A percentile compares a stretch with the other conserved stretches of the same genome.
These are phyloP conservation scores for Penicillium parvum DNA, from an alignment of 495 filamentous ascomycete species.

Conservation along the genomic window DNA sequence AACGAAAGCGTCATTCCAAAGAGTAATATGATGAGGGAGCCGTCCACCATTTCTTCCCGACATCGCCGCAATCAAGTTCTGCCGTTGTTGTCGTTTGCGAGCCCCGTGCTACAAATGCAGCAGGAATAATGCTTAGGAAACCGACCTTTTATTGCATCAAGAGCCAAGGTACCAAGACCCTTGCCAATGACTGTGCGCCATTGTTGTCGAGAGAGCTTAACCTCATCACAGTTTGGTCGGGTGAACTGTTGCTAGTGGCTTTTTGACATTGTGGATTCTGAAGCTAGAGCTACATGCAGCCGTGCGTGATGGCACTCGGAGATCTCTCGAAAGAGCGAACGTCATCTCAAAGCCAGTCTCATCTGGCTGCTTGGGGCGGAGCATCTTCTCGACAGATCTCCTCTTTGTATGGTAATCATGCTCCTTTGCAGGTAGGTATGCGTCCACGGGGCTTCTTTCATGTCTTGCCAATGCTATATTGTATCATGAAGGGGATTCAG, in stretches of 20 bases:
- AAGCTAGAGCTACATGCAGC: slow-evolving; percentile 29
- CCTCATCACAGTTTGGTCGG: slow-evolving; percentile 23
- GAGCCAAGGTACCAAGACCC: slow-evolving; percentile 29
- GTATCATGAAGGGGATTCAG: no score
- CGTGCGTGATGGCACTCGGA: slow-evolving; percentile 33
- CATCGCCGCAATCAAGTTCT: slow-evolving; percentile 26
- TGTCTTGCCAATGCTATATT: no score
- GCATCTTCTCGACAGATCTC: neutral
- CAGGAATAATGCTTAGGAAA: slow-evolving; percentile 29
- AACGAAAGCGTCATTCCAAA: slow-evolving; percentile 36
- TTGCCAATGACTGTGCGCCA: slow-evolving; percentile 33
- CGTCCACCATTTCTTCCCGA: slow-evolving; percentile 3
- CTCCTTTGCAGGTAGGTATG: no score
- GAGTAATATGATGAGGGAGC: slow-evolving; percentile 22
- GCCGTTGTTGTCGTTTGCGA: slow-evolving; percentile 21
- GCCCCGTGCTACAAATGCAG: slow-evolving; percentile 19
- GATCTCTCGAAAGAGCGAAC: slow-evolving; percentile 22
- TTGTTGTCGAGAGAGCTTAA: slow-evolving; percentile 29
- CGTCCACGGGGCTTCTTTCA: no score
- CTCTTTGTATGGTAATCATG: slow-evolving; percentile 1
- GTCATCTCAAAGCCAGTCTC: slow-evolving; percentile 20
- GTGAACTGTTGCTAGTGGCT: slow-evolving; percentile 35
- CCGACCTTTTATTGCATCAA: slow-evolving; percentile 36
- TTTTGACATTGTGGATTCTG: no score
- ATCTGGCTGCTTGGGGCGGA: slow-evolving; percentile 7